A percentile compares a stretch with the other conserved stretches of the same genome.
These are phyloP conservation scores for Aegilops umbellulata DNA, from an alignment of 176 grass and related monocot genomes.

Conservation along the genomic window DNA sequence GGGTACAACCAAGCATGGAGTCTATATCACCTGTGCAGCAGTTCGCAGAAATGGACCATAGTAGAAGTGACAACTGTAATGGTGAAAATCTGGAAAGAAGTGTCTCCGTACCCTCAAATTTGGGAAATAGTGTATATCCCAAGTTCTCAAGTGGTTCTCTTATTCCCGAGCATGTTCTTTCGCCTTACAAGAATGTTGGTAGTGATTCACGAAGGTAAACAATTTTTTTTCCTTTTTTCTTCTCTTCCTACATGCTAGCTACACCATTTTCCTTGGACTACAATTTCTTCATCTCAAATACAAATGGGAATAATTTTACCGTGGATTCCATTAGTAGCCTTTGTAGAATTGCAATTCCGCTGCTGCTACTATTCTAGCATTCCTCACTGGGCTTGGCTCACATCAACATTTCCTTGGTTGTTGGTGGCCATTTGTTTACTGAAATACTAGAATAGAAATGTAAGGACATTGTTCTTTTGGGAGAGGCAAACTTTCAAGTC, in stretches of 20 bases:
- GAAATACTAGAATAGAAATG: not conserved
- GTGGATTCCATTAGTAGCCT: constrained; percentile 4
- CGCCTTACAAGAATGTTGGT: constrained; percentile 52
- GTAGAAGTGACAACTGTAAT: constrained; percentile 39
- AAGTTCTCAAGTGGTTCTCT: constrained; percentile 78
- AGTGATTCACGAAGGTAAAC: constrained; percentile 54
- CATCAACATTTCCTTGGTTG: not conserved
- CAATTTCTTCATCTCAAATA: not conserved
- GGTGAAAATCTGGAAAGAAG: constrained; percentile 72
- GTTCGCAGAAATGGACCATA: constrained; percentile 35
- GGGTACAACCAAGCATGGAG: constrained; percentile 35
- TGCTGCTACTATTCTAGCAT: not conserved
- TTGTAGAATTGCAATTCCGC: not conserved
- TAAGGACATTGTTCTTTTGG: not conserved
- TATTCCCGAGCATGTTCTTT: constrained; percentile 81
- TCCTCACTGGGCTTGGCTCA: not conserved
- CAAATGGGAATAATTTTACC: not conserved
- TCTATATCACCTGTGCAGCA: constrained; percentile 43
- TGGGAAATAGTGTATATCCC: constrained; percentile 35
- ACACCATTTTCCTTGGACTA: constrained; percentile 6
- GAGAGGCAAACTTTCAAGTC: constrained; percentile 1
- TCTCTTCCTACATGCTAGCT: not conserved
- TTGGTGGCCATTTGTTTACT: not conserved
- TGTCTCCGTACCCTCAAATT: constrained; percentile 56
- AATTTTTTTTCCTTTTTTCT: not conserved